Conservation (phyloP, 768 basidiomycete genomes). For the Sporobolomyces roseus region DNA sequence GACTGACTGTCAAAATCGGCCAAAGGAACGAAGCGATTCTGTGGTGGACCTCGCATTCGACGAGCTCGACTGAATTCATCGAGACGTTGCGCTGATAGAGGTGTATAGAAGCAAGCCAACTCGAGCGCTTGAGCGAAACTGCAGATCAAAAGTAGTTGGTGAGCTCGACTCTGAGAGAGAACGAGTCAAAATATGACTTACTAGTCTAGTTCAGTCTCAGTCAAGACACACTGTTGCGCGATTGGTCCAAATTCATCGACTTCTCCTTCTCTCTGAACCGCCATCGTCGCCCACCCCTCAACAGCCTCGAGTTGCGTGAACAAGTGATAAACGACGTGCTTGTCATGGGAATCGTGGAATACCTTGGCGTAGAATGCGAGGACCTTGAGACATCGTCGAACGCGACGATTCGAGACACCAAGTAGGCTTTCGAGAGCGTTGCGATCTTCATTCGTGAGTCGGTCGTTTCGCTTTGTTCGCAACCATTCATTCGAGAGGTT, state of each 20-base stretch:
- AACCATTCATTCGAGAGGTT: conserved; percentile 35
- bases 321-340: conserved; percentile 40
- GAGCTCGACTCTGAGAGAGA: background rate
- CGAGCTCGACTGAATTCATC: conserved; percentile 18
- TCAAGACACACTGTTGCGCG: conserved; percentile 23
- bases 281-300: conserved; percentile 29
- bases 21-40: background rate
- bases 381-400: conserved; percentile 33
- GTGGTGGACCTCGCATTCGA: background rate
- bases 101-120: conserved; percentile 39
- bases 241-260: conserved; percentile 28
- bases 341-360: conserved; percentile 39
- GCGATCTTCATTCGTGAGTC: conserved; percentile 8
- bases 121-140: conserved; percentile 35
- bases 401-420: conserved; percentile 23
- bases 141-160: background rate
- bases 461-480: conserved; percentile 1
- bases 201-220: conserved; percentile 39
- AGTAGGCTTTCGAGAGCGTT: conserved; percentile 13
- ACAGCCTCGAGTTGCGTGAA: conserved; percentile 36
- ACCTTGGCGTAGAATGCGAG: conserved; percentile 39
- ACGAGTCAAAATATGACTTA: background rate
- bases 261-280: conserved; percentile 27
- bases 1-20: conserved; percentile 15
- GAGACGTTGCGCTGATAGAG: conserved; percentile 27